A percentile compares a stretch with the other conserved stretches of the same genome.
These are phyloP conservation scores for Tothia fuscella DNA, from an alignment of 2,329 filamentous ascomycete species.

Conservation along the genomic window DNA sequence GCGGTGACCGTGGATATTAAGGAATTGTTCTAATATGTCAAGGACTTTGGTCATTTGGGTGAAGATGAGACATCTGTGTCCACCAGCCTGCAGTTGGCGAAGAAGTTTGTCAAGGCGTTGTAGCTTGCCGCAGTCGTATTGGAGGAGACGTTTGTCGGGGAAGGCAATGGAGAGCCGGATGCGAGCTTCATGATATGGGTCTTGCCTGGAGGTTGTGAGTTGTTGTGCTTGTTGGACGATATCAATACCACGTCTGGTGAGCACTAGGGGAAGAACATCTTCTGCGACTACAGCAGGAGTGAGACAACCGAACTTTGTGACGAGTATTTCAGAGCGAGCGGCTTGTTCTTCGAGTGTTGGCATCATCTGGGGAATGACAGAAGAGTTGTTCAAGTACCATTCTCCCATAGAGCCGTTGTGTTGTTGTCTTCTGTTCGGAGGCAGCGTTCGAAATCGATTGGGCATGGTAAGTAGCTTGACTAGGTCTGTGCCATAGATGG, in stretches of 20 bases:
- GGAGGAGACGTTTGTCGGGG: constrained; percentile 86
- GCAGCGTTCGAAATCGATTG: constrained; percentile 30
- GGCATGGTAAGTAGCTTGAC: constrained; percentile 50
- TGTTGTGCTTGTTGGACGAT: constrained; percentile 43
- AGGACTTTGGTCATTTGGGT: constrained; percentile 99
- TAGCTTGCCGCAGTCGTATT: constrained; percentile 96
- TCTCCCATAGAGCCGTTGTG: constrained; percentile 34
- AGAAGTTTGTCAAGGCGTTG: constrained; percentile 80
- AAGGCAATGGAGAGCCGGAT: constrained; percentile 93
- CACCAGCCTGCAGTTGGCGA: constrained; percentile 74
- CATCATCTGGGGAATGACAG: constrained; percentile 5
- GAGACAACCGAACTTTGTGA: constrained; percentile 83
- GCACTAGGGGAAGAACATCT: constrained; percentile 56
- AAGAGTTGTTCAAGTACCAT: constrained; percentile 7
- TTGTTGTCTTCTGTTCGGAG: constrained; percentile 25
- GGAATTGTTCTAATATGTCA: constrained; percentile 92
- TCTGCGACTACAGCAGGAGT: constrained; percentile 79
- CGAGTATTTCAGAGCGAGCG: constrained; percentile 56
- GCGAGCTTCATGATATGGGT: constrained; percentile 88
- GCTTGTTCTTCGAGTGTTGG: constrained; percentile 27
- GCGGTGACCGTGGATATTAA: constrained; percentile 95
- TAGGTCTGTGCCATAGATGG: constrained; percentile 71
- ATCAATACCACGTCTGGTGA: constrained; percentile 49
- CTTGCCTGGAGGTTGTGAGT: constrained; percentile 14
- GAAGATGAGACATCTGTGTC: constrained; percentile 92